These are phyloP conservation scores for Bimuria novae-zelandiae DNA, from an alignment of 2,329 filamentous ascomycete species.

Conservation along the genomic window DNA sequence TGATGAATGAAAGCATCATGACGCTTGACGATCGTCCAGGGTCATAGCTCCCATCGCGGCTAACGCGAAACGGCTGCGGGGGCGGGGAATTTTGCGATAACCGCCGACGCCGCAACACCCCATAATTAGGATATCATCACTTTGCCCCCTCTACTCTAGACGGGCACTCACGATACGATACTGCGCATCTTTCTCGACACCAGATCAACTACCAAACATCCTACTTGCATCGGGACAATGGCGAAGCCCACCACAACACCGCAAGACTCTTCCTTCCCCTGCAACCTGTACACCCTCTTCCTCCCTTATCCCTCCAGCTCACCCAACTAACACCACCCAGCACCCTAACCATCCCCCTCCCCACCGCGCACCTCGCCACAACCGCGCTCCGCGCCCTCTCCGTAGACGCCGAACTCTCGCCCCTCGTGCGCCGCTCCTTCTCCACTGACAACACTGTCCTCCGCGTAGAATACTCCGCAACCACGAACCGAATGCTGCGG, in stretches of 20 bases:
- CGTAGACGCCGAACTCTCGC: constrained; percentile 88
- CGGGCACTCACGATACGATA: too few species aligned
- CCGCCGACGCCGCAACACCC: not conserved
- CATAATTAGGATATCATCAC: not conserved
- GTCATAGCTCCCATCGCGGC: not conserved
- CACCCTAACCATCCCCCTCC: constrained; percentile 78
- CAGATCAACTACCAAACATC: too few species aligned
- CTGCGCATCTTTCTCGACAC: too few species aligned
- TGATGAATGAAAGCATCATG: constrained; percentile 15
- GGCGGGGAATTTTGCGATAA: constrained; percentile 3
- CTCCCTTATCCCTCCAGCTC: not conserved
- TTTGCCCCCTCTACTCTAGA: not conserved
- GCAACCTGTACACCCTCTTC: constrained; percentile 39
- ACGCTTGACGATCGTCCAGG: not conserved
- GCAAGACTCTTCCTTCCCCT: constrained; percentile 44
- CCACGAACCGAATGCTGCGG: constrained; percentile 94
- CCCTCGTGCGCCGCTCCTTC: constrained; percentile 76
- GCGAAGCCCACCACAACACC: constrained; percentile 18
- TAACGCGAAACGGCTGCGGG: constrained; percentile 1
- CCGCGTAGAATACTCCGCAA: constrained; percentile 77
- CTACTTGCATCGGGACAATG: constrained; percentile 16
- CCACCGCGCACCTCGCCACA: constrained; percentile 74
- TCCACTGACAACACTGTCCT: constrained; percentile 58
- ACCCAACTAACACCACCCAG: constrained; percentile 49
- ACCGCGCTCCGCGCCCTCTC: constrained; percentile 75